These are phyloP conservation scores for Neurospora intermedia DNA, from an alignment of 495 filamentous ascomycete species.

Conservation along the genomic window DNA sequence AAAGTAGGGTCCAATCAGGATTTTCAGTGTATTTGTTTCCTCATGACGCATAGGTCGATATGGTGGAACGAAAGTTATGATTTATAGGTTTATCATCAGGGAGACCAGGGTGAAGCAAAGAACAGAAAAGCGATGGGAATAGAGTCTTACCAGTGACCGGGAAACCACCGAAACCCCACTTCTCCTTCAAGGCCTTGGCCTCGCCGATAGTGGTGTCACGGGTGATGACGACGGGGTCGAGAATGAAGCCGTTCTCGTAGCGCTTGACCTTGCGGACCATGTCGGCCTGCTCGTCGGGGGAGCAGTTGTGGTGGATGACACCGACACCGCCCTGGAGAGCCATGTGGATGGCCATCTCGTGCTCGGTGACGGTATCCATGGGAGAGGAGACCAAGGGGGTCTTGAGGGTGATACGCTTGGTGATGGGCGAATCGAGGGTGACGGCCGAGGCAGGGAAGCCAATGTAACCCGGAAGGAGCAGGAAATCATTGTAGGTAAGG, in stretches of 20 bases:
- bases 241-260: conserved; percentile 98
- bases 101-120: conserved; percentile 17
- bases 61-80: conserved; percentile 99
- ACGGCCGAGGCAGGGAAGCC: conserved; percentile 88
- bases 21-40: conserved; percentile 47
- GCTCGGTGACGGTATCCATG: conserved; percentile 99
- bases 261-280: conserved; percentile 99
- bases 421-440: conserved; percentile 77
- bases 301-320: conserved; percentile 99
- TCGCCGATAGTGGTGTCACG: conserved; percentile 82
- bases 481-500: conserved; percentile 66
- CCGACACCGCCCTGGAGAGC: conserved; percentile 91
- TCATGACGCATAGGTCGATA: conserved; percentile 76
- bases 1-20: conserved; percentile 30
- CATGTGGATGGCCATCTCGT: conserved; percentile 99
- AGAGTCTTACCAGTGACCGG: conserved; percentile 85
- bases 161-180: conserved; percentile 98
- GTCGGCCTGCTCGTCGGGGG: conserved; percentile 85
- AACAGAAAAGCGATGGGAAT: conserved; percentile 9
- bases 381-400: conserved; percentile 91
- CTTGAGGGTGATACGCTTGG: conserved; percentile 88
- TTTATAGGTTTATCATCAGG: conserved; percentile 63
- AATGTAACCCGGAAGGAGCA: conserved; percentile 49
- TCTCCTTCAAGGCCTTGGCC: conserved; percentile 84
- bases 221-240: conserved; percentile 87